phyloP scores from a whole-genome alignment of 2,329 filamentous ascomycete genomes.

The Knufia fluminis region DNA sequence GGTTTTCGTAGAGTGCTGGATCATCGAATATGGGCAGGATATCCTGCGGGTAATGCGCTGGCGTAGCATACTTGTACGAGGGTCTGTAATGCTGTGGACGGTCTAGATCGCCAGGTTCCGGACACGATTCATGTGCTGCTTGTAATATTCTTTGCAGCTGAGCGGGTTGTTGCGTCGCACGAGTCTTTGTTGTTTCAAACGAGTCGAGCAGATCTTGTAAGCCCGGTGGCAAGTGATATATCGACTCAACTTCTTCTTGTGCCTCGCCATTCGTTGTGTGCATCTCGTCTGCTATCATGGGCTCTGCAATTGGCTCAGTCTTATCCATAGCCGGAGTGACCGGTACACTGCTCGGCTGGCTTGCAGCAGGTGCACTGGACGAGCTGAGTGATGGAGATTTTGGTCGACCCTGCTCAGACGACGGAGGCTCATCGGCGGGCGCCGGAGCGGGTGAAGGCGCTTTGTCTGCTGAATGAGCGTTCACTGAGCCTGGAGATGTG shows the following conservation, averaged over 20 bases:
- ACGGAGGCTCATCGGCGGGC: constrained; percentile 26
- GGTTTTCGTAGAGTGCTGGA: constrained; percentile 64
- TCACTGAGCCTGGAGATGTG: constrained; percentile 44
- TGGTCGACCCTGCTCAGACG: constrained; percentile 31
- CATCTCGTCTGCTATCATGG: constrained; percentile 31
- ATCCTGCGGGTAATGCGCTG: constrained; percentile 82
- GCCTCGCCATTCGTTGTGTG: constrained; percentile 43
- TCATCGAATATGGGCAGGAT: constrained; percentile 89
- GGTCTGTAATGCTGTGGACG: constrained; percentile 77
- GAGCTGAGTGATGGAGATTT: constrained; percentile 45
- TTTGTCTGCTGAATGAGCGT: constrained; percentile 41
- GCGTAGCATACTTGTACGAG: constrained; percentile 67
- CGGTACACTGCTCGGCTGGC: constrained; percentile 33
- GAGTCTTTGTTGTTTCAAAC: constrained; percentile 73
- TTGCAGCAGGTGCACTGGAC: constrained; percentile 35
- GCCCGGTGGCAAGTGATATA: constrained; percentile 84
- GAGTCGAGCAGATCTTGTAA: constrained; percentile 85
- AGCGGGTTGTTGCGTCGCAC: constrained; percentile 52
- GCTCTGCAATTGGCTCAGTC: constrained; percentile 29
- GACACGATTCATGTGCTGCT: constrained; percentile 62
- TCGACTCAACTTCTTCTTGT: constrained; percentile 60
- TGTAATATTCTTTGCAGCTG: constrained; percentile 65
- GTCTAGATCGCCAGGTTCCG: constrained; percentile 70
- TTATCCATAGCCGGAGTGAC: constrained; percentile 41
- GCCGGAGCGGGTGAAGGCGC: constrained; percentile 30